phyloP scores from a whole-genome alignment of 768 basidiomycete species.

The Strobilomyces dryophilus region DNA sequence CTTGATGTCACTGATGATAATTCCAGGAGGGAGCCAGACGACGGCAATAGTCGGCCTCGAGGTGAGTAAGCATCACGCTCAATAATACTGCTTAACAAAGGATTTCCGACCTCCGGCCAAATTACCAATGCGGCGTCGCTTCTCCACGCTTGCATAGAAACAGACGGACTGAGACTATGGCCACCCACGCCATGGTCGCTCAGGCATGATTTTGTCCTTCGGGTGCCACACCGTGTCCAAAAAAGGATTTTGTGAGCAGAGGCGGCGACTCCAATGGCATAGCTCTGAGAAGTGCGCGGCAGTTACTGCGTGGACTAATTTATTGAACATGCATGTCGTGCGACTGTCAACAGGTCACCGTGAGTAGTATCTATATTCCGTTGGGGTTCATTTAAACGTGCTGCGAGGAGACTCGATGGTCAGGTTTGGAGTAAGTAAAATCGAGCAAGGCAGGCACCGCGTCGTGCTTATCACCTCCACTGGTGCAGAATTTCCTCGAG shows the following conservation, averaged over 20 bases:
- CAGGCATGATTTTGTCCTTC: neutral
- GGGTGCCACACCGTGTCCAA: neutral
- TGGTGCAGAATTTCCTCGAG: constrained; percentile 23
- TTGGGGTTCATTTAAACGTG: neutral
- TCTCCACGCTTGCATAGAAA: neutral
- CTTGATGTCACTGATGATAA: neutral
- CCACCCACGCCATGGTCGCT: neutral
- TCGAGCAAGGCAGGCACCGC: neutral
- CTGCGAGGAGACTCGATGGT: constrained; percentile 2
- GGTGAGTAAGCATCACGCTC: constrained; percentile 12
- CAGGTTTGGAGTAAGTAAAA: neutral
- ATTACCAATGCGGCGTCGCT: neutral
- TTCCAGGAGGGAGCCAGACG: neutral
- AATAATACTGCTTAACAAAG: constrained; percentile 4
- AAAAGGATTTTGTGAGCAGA: neutral
- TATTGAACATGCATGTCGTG: neutral
- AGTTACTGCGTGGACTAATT: neutral
- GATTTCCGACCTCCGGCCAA: neutral
- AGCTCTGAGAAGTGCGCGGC: neutral
- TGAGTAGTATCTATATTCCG: neutral
- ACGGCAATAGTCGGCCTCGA: neutral
- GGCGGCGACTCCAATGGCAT: neutral
- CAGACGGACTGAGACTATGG: neutral
- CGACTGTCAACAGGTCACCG: neutral
- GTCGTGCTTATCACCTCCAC: constrained; percentile 17